Conservation (phyloP, 2,329 filamentous ascomycete genomes). For the Incumbomyces delicatus region DNA sequence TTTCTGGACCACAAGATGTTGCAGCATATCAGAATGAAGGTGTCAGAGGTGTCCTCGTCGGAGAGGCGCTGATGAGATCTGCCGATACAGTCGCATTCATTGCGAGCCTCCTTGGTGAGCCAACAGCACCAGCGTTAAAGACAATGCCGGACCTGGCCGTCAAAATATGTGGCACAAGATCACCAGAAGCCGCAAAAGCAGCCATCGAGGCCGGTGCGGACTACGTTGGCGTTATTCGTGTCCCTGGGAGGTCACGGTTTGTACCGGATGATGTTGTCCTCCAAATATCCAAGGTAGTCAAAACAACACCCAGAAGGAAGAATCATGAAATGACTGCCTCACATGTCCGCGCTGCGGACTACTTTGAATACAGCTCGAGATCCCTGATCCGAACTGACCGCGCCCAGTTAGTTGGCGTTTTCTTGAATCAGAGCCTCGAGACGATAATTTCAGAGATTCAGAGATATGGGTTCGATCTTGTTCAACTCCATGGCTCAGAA, state of each 20-base stretch:
- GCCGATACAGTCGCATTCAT: constrained; percentile 76
- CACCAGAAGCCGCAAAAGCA: constrained; percentile 64
- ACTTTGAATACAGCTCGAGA: constrained; percentile 52
- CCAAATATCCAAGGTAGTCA: constrained; percentile 70
- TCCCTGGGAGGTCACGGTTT: constrained; percentile 67
- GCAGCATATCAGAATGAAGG: constrained; percentile 78
- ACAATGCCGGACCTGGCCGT: constrained; percentile 52
- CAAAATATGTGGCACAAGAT: constrained; percentile 92
- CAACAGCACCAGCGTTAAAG: constrained; percentile 19
- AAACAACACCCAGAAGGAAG: constrained; percentile 32
- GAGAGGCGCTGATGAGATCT: constrained; percentile 91
- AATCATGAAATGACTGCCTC: constrained; percentile 18
- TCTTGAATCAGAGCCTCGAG: constrained; percentile 77
- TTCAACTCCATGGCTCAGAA: constrained; percentile 88
- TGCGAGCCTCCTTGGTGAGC: constrained; percentile 62
- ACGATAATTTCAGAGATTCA: constrained; percentile 73
- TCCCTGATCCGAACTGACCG: constrained; percentile 45
- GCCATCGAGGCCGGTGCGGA: constrained; percentile 84
- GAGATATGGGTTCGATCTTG: constrained; percentile 68
- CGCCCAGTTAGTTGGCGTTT: constrained; percentile 82
- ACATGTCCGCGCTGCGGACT: constrained; percentile 48
- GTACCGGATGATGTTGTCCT: constrained; percentile 70
- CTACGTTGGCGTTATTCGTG: constrained; percentile 85
- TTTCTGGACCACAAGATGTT: constrained; percentile 80
- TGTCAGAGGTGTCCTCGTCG: constrained; percentile 85